phyloP scores from a whole-genome alignment of 805 yeast species.

The Candida saitoana region DNA sequence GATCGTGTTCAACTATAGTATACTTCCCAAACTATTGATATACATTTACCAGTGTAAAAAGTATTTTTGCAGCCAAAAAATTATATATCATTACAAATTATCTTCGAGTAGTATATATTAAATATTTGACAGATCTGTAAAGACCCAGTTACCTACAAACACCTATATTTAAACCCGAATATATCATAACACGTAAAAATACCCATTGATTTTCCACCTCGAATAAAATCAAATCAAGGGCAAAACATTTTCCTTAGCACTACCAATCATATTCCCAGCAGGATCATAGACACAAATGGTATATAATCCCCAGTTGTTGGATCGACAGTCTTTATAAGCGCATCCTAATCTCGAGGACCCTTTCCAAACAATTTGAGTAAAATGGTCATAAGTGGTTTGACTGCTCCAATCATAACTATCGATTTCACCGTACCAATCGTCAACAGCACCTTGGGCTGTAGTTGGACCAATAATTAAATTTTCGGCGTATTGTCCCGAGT shows the following conservation, averaged over 20 bases:
- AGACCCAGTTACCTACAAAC: too few relatives aligned
- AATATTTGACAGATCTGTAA: too few relatives aligned
- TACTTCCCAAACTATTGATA: too few relatives aligned
- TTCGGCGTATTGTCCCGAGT: slow-evolving; percentile 37
- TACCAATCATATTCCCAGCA: slow-evolving; percentile 1
- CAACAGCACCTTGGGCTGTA: slow-evolving; percentile 26
- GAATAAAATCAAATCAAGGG: not conserved
- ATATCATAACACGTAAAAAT: too few relatives aligned
- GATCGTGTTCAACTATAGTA: too few relatives aligned
- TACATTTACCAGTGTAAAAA: too few relatives aligned
- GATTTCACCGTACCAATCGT: slow-evolving; percentile 42
- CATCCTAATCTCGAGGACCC: slow-evolving; percentile 30
- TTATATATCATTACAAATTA: too few relatives aligned
- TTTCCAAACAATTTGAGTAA: slow-evolving; percentile 39
- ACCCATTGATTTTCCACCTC: too few relatives aligned
- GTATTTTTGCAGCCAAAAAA: too few relatives aligned
- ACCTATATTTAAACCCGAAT: too few relatives aligned
- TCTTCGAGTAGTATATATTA: too few relatives aligned
- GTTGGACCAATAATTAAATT: slow-evolving; percentile 33
- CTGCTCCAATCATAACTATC: slow-evolving; percentile 23
- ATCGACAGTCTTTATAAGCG: slow-evolving; percentile 27
- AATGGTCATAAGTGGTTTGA: slow-evolving; percentile 30
- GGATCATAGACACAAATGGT: slow-evolving; percentile 1
- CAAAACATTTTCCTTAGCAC: not conserved
- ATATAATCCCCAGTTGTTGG: slow-evolving; percentile 22